A percentile compares a stretch with the other conserved stretches of the same genome.
These are phyloP conservation scores for Camelina laxa DNA, from an alignment of 345 rosid genomes.

Conservation along the genomic window DNA sequence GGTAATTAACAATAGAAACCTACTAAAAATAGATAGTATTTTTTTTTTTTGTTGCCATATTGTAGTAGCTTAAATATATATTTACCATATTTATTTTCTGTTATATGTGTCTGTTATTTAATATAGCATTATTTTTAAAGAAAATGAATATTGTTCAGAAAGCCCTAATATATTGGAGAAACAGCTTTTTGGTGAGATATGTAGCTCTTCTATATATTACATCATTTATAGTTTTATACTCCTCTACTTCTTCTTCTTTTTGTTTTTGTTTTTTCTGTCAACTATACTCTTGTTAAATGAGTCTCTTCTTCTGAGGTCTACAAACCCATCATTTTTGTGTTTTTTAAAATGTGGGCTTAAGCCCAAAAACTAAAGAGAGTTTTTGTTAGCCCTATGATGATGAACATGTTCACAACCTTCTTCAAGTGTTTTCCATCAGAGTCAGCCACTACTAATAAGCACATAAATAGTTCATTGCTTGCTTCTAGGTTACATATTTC, in stretches of 20 bases:
- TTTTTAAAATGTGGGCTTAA: constrained; percentile 21
- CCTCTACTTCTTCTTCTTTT: no score
- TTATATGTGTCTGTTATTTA: neutral
- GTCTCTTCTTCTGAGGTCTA: neutral
- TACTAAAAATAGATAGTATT: neutral
- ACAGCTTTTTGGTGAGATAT: neutral
- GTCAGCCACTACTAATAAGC: neutral
- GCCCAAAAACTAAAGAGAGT: neutral
- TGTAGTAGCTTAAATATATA: neutral
- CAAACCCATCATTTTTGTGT: neutral
- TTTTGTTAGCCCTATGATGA: neutral
- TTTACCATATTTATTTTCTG: no score
- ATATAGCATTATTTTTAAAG: neutral
- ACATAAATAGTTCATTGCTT: constrained; percentile 4
- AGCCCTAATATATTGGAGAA: neutral
- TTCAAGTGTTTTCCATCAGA: neutral
- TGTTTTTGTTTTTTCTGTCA: no score
- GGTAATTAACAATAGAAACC: no score
- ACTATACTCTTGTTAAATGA: neutral
- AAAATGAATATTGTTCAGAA: neutral
- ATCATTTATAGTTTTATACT: no score
- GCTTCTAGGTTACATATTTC: constrained; percentile 5
- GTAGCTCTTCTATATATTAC: no score
- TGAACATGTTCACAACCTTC: constrained; percentile 1
- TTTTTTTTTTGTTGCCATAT: neutral